phyloP scores from a whole-genome alignment of 108 stramenopile genomes.

The Nitzschia putrida region DNA sequence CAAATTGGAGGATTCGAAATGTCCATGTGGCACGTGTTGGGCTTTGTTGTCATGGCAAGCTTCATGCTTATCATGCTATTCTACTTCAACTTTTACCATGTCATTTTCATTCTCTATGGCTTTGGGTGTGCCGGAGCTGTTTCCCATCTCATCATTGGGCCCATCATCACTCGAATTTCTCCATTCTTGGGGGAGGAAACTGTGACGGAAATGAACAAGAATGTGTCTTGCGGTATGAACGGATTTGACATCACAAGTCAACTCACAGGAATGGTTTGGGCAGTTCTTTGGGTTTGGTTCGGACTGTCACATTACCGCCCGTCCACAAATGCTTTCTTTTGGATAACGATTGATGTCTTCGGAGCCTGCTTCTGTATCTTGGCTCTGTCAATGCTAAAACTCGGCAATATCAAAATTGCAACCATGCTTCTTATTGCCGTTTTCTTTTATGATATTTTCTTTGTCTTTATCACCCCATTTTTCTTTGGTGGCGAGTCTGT shows the following conservation, averaged over 20 bases:
- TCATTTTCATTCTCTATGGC: conserved; percentile 72
- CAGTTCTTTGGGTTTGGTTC: conserved; percentile 34
- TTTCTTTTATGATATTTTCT: conserved; percentile 91
- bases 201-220: conserved; percentile 29
- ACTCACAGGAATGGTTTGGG: conserved; percentile 23
- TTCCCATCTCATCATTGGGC: conserved; percentile 22
- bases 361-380: conserved; percentile 78
- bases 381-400: conserved; percentile 67
- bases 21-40: conserved; percentile 58
- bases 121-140: conserved; percentile 69
- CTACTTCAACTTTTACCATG: conserved; percentile 61
- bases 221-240: conserved; percentile 19
- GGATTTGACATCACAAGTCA: conserved; percentile 31
- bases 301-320: conserved; percentile 38
- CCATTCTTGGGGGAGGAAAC: conserved; percentile 17
- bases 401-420: conserved; percentile 75
- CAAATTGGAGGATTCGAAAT: conserved; percentile 17
- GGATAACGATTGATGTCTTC: conserved; percentile 79
- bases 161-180: conserved; percentile 5
- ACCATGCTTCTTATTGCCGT: conserved; percentile 72
- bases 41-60: conserved; percentile 72
- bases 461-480: conserved; percentile 85
- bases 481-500: conserved; percentile 66
- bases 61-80: conserved; percentile 70
- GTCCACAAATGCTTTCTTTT: conserved; percentile 49